Base-by-base conservation (phyloP, 1,284 basidiomycete species). In the Cronartium ribicola region DNA sequence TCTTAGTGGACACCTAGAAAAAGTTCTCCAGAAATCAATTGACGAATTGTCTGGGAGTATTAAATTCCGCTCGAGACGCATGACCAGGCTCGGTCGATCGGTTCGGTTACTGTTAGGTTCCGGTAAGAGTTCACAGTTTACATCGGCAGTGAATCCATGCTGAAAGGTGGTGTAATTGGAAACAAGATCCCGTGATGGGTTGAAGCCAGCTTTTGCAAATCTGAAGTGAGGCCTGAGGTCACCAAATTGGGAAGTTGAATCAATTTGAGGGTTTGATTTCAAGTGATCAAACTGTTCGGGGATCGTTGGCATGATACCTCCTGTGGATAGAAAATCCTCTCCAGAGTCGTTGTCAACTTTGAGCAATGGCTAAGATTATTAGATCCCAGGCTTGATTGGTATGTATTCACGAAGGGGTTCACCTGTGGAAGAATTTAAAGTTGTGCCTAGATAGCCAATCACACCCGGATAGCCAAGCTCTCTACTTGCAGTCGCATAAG, bases 151-250 rank as follows among this genome's bases (percentile, higher is more conserved):
- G 20, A 59, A 68, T n/a, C 66, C 66, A 8, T 68, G 66, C 55
- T 68, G 66, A 57, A 68, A 20, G n/a, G 55, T 68, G 55, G 66
- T 68, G 40, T 59, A 68, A 44, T 68, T 68, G 66, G 46, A 68
- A 6, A 57, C n/a, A 22, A 68, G 61, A 40, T 41, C 46, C 8
- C 61, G 57, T 37, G 66, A 68, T 44, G 55, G 51, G n/a, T 68
- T 41, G 55, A 68, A 68, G 22, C 17, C 41, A 3, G 29, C 39
- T 13, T 67, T 51, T 39, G 20, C 10, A 14, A 68, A 68, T 37
- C 44, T 10, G 20, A 68, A 68, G 11, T 51, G 20, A 11, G 66
- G 51, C 40, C 61, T 59, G 14, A 60, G 39, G 8, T n/a, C 3
- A 2, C 55, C 17, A 46, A 68, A 68, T 51, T 59, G 57, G 10